Conservation (phyloP, 768 basidiomycete genomes). For the Tylopilus subfusipes region DNA sequence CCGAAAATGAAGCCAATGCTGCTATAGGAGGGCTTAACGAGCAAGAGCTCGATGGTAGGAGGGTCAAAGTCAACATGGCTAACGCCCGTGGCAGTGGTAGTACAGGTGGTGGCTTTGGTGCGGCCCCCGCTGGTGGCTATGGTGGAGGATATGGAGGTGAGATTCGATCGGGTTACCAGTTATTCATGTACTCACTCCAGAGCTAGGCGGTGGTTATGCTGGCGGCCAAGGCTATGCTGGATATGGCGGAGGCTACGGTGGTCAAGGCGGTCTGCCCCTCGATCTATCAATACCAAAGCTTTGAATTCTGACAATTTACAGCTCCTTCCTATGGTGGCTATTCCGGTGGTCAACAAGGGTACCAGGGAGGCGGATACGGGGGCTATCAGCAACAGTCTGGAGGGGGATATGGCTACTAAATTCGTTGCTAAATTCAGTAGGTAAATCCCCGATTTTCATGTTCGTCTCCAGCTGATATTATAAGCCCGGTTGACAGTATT, state of each 20-base stretch:
- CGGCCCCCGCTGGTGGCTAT: conserved; percentile 34
- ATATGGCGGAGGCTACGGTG: conserved; percentile 24
- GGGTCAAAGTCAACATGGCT: conserved; percentile 84
- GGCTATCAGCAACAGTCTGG: conserved; percentile 27
- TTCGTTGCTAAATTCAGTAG: conserved; percentile 20
- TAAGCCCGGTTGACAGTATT: not conserved
- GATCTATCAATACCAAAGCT: not conserved
- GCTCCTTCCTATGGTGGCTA: conserved; percentile 14
- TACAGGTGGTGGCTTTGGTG: conserved; percentile 35
- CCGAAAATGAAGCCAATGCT: conserved; percentile 61
- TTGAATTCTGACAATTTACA: not conserved
- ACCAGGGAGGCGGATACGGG: conserved; percentile 21
- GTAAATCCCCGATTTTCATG: not conserved
- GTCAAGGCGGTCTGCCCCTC: conserved; percentile 10
- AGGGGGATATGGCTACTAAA: conserved; percentile 29
- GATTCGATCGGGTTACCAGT: not conserved
- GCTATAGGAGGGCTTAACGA: conserved; percentile 82
- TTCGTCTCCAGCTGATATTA: not conserved
- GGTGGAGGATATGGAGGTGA: conserved; percentile 27
- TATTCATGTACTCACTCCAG: conserved; percentile 13
- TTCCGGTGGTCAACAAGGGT: conserved; percentile 13
- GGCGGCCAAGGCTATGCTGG: conserved; percentile 28
- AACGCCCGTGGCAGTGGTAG: conserved; percentile 63
- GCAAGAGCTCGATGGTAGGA: conserved; percentile 88
- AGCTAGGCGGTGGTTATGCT: conserved; percentile 27